Base-by-base conservation (phyloP, 208 protist species). In the Leishmania aethiopica region DNA sequence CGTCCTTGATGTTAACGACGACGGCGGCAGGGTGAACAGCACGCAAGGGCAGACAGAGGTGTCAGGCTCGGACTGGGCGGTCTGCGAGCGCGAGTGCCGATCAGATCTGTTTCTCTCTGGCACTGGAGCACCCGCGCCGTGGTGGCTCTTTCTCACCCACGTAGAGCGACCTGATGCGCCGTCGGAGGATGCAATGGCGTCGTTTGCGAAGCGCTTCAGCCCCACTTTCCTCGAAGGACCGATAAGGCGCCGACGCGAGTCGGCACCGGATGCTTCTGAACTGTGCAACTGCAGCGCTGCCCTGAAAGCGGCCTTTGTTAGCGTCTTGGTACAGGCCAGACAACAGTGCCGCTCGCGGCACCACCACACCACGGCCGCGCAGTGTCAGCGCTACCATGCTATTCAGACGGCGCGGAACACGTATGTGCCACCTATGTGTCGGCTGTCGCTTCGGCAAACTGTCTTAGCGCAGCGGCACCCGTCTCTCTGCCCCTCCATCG, bases 401-500 rank as follows among this genome's bases (percentile, higher is more conserved):
- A 70, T 80, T 74, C 72, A 82, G 40, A 71, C 77, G 2, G 82
- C 77, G 17, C 78, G 82, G 37, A 79, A 76, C 73, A 67, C 75
- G 19, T 75, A 82, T 69, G 49, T 79, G 40, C 71, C 79, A 32
- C n/a, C 15, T 3, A 47, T 42, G 28, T 85, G 72, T 62, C 17
- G 3, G 47, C 42, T 77, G 11, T 66, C 75, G 28, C 57, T 82
- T 15, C 62, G 49, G 1, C 55, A 85, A 35, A 42, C 60, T 35
- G 42, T 35, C 6, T 45, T 86, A 22, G 75, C 82, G 2, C 67
- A 71, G 28, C 69, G 59, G 35, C 71, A 82, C 40, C 62, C 75
- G 37, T 40, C 32, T 19, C 78, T 94, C 13, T 88, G 86, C 66
- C 93, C 91, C 25, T 90, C 83, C 67, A 45, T 95, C 28, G 49